These are phyloP conservation scores for Entrophospora sp. DNA, from an alignment of 192 early-diverging fungal species.

Conservation along the genomic window DNA sequence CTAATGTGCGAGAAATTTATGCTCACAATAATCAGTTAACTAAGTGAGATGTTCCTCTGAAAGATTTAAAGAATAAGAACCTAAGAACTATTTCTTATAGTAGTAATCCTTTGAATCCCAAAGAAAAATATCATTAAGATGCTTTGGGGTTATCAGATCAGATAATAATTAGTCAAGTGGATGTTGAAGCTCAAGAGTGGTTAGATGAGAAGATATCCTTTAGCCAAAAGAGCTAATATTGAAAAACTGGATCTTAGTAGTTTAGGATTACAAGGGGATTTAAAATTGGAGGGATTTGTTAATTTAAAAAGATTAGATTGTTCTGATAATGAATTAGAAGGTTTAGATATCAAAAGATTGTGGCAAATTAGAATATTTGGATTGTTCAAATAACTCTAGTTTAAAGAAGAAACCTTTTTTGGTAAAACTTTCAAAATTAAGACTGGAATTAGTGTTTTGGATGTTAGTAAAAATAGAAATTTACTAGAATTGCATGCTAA, in stretches of 20 bases:
- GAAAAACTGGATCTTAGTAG: not conserved
- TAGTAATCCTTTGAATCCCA: not conserved
- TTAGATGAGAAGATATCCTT: not conserved
- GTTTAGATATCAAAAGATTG: not conserved
- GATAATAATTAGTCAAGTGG: not conserved
- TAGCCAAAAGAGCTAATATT: not conserved
- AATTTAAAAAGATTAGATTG: slow-evolving; percentile 9
- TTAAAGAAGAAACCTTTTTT: too few species aligned
- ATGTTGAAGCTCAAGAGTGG: not conserved
- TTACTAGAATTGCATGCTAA: too few species aligned
- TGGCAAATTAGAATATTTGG: not conserved
- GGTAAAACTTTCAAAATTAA: too few species aligned
- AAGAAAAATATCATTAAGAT: not conserved
- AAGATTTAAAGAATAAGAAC: not conserved
- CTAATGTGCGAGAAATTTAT: not conserved
- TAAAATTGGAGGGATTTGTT: not conserved
- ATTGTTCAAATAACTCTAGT: not conserved
- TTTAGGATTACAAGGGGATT: not conserved
- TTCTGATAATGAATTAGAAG: not conserved
- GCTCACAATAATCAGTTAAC: not conserved
- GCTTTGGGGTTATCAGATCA: not conserved
- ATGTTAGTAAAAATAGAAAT: too few species aligned
- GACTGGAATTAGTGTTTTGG: too few species aligned
- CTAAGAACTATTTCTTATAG: not conserved
- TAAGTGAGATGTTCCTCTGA: not conserved